phyloP scores from a whole-genome alignment of 2,329 filamentous ascomycete species.

The Talaromyces pinophilus region DNA sequence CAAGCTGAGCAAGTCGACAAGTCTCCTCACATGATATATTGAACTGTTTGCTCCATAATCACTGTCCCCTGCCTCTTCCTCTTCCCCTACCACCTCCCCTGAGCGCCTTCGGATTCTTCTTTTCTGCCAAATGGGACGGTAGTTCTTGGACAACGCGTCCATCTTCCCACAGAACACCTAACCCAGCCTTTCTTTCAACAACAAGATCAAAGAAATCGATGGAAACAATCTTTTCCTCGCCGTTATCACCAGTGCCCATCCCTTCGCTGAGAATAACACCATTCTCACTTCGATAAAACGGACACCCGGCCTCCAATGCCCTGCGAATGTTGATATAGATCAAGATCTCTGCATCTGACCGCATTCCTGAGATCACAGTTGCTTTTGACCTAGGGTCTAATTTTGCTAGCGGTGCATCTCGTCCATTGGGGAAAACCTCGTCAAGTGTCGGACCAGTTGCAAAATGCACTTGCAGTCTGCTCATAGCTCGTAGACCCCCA shows the following conservation, averaged over 20 bases:
- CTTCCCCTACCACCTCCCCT: conserved; percentile 29
- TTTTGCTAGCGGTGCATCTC: conserved; percentile 24
- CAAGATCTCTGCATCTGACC: conserved; percentile 72
- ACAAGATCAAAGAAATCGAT: conserved; percentile 71
- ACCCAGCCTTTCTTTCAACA: conserved; percentile 70
- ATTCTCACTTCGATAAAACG: conserved; percentile 80
- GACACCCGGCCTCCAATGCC: conserved; percentile 63
- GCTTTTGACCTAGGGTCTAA: conserved; percentile 30
- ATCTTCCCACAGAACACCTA: conserved; percentile 66
- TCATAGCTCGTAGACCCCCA: conserved; percentile 80
- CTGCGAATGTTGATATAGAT: conserved; percentile 72
- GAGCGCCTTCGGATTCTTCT: conserved; percentile 34
- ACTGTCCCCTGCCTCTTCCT: conserved; percentile 20
- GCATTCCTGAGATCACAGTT: conserved; percentile 75
- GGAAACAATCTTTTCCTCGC: conserved; percentile 61
- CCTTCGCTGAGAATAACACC: conserved; percentile 66
- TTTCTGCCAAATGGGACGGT: conserved; percentile 45
- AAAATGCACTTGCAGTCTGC: conserved; percentile 86
- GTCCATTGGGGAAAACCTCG: conserved; percentile 34
- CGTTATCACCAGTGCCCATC: conserved; percentile 49
- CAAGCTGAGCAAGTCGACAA: too few relatives aligned
- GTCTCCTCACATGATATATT: neutral
- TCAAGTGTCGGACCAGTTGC: conserved; percentile 66
- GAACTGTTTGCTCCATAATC: neutral
- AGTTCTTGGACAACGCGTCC: conserved; percentile 56